Base-by-base conservation (phyloP, 306 rosid species). In the Vachellia pachyceras region DNA sequence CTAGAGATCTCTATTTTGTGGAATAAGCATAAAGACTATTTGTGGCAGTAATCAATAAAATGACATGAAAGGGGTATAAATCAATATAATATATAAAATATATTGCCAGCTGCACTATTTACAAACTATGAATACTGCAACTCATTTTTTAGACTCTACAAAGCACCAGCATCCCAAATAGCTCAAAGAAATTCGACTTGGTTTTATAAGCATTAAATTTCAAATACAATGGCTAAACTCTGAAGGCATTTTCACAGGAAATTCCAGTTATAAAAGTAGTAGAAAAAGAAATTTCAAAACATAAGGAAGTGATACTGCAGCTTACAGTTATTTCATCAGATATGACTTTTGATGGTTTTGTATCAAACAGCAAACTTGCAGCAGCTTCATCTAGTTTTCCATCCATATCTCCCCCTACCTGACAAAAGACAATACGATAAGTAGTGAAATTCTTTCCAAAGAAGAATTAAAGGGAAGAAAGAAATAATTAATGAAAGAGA, bases 321-420 rank as follows among this genome's bases (percentile, higher is more conserved):
- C 98, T 90, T 87, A 95, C 99, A 20, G 99, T 91, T 75, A 90
- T 85, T 84, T 95, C 98, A 25, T 84, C 91, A 20, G 96, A 86
- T 73, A 91, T 80, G 39, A 95, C 97, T 95, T 95, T 95, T 45
- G 99, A 95, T 79, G 99, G 98, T 84, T 94, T 93, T 50, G 92
- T 86, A 82, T 96, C 98, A 44, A 89, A 89, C 36, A 96, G 90
- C 90, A 96, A 87, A 87, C 85, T 85, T 46, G 97, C 97, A 82
- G 98, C 85, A 69, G 81, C 85, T 70, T 95, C 99, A 76, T 95
- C 99, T 81, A 93, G 83, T 79, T 90, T 95, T 82, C 94, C 97
- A 82, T 93, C 97, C 78, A 89, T 81, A 82, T 95, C 94, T 47
- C 92, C 94, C 76, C 87, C 95, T 69, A 76, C 89, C 99, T 93